These are phyloP conservation scores for Astrothelium macrocarpum DNA, from an alignment of 495 filamentous ascomycete species.

Conservation along the genomic window DNA sequence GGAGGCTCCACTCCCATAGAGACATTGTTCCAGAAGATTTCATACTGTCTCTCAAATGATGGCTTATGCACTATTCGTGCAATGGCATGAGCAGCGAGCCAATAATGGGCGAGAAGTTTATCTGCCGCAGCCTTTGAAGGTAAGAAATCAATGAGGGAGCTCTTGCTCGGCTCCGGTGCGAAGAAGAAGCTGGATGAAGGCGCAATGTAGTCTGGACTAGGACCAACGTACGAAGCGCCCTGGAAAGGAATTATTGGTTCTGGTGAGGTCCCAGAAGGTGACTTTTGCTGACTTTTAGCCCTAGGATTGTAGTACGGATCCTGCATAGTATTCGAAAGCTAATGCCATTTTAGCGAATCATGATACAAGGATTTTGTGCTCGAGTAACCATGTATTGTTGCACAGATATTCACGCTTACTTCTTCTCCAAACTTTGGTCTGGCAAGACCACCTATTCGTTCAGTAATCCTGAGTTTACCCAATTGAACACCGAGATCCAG, in stretches of 20 bases:
- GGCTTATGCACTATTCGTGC: slow-evolving; percentile 54
- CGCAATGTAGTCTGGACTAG: slow-evolving; percentile 31
- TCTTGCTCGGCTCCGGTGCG: slow-evolving; percentile 39
- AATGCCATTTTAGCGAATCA: neutral
- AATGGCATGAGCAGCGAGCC: slow-evolving; percentile 54
- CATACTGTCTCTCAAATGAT: slow-evolving; percentile 52
- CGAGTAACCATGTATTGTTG: slow-evolving; percentile 9
- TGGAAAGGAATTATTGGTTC: neutral
- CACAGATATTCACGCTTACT: slow-evolving; percentile 34
- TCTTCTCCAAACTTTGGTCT: slow-evolving; percentile 56
- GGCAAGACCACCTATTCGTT: slow-evolving; percentile 52
- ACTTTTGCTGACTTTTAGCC: neutral
- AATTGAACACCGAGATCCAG: slow-evolving; percentile 61
- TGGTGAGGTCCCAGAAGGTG: neutral
- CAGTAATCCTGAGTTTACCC: slow-evolving; percentile 55
- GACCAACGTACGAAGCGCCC: slow-evolving; percentile 20
- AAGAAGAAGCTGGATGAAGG: slow-evolving; percentile 59
- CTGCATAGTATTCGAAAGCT: slow-evolving; percentile 3
- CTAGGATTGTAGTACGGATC: neutral
- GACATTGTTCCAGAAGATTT: slow-evolving; percentile 53
- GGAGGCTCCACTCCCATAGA: slow-evolving; percentile 45
- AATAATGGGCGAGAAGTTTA: slow-evolving; percentile 54
- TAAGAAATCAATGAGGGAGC: slow-evolving; percentile 46
- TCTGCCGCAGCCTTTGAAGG: slow-evolving; percentile 43
- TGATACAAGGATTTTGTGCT: neutral